Percentiles rank a stretch among this genome's conserved stretches.
phyloP scores from a whole-genome alignment of 1,284 basidiomycete genomes.

The Ceratobasidium papillatum region DNA sequence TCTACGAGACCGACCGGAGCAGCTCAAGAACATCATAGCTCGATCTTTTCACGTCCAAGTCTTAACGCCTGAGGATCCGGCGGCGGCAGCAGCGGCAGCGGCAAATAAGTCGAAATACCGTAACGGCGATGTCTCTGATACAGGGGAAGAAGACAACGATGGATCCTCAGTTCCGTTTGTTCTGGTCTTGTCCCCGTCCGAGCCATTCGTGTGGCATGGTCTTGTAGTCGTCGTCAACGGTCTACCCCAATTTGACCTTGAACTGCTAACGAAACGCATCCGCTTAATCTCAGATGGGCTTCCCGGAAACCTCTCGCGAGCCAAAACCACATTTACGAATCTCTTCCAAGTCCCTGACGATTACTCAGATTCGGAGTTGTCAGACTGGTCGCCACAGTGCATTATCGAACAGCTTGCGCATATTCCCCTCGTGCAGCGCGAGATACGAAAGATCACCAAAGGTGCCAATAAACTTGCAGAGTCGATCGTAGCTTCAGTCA shows the following conservation, averaged over 20 bases:
- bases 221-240: conserved; percentile 77
- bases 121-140: conserved; percentile 61
- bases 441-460: conserved; percentile 89
- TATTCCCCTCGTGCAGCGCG: conserved; percentile 86
- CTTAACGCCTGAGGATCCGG: conserved; percentile 12
- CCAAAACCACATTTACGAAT: conserved; percentile 64
- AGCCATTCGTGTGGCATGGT: conserved; percentile 94
- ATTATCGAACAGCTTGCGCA: conserved; percentile 91
- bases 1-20: conserved; percentile 84
- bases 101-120: conserved; percentile 53
- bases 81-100: conserved; percentile 32
- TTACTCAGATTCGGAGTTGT: conserved; percentile 46
- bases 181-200: conserved; percentile 85
- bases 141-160: conserved; percentile 51
- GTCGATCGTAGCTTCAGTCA: conserved; percentile 90
- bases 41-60: conserved; percentile 74
- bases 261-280: conserved; percentile 82
- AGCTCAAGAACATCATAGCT: conserved; percentile 82
- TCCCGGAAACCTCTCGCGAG: conserved; percentile 73
- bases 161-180: conserved; percentile 68
- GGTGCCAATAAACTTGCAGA: conserved; percentile 92
- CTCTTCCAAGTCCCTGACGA: conserved; percentile 35
- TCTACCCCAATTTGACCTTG: conserved; percentile 76
- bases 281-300: conserved; percentile 90
- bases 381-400: conserved; percentile 59